Base-by-base conservation (phyloP, 129 eudicot genomes). In the Glebionis coronaria region DNA sequence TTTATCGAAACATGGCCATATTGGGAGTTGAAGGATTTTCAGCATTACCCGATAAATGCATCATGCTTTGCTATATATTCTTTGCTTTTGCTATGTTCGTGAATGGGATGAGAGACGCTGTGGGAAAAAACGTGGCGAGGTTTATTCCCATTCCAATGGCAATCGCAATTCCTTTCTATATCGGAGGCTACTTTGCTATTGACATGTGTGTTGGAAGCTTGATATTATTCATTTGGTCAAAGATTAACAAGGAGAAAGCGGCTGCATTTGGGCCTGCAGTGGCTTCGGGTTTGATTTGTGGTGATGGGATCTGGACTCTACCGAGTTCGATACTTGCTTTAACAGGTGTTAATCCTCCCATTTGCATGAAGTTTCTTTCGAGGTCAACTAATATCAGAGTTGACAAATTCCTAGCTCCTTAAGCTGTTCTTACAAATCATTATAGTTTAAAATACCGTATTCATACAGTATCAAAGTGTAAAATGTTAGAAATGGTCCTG, bases 221-320 rank as follows among this genome's bases (percentile, higher is more conserved):
- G 83, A 88, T 92, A 11, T 55, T 92, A 21, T 92, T 80, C 63
- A 52, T 92, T 5, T 88, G 96, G 96, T 65, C 70, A 40, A 85
- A 75, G 83, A 51, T 78, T 7, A 80, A 88, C 60, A 92, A 84
- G 82, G 82, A 74, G 11, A 88, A 83, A 66, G 98, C 95, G 16
- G 95, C 79, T 61, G 96, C 91, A 9, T 88, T 79, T 23, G 96
- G 91, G 38, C 95, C 98, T 2, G 96, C 98, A 3, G 95, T 92
- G 63, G 98, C 96, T 72, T 92, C 98, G 14, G 98, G 98, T 18
- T 77, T 92, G 87, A 92, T 92, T 13, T 92, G 98, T 44, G 96
- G 98, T 5, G 96, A 92, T 54, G 98, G 98, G 13, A 88, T 92
- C 9, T 92, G 98, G 98, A 85, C 91, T 4, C 61, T 92, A 55